A percentile compares a stretch with the other conserved stretches of the same genome.
Evolutionary conservation across 2,329 filamentous ascomycete species (phyloP).

Genomic region (Penicillium sp.): DNA sequence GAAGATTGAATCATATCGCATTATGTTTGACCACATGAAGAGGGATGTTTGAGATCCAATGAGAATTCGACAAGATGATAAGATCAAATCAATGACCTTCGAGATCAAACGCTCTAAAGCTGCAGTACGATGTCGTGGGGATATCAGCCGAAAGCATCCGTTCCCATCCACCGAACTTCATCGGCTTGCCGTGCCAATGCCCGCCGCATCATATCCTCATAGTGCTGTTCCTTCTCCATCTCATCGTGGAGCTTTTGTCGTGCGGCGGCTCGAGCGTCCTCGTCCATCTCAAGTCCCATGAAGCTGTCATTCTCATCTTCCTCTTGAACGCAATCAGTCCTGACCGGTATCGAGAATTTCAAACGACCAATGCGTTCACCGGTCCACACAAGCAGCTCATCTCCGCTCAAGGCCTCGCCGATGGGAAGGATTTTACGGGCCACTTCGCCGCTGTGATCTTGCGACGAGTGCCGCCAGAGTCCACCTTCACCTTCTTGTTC

Average conservation of each 20-base stretch:
- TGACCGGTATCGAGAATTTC: slow-evolving; percentile 49
- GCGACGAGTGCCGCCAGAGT: slow-evolving; percentile 45
- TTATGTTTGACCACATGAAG: no score
- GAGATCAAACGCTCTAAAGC: no score
- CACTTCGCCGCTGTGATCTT: slow-evolving; percentile 55
- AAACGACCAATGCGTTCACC: slow-evolving; percentile 75
- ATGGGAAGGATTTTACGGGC: slow-evolving; percentile 73
- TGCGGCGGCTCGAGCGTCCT: slow-evolving; percentile 24
- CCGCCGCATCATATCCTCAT: slow-evolving; percentile 65
- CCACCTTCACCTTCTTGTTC: slow-evolving; percentile 46
- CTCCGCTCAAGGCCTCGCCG: slow-evolving; percentile 40
- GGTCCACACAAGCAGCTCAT: slow-evolving; percentile 80
- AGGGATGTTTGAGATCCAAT: no score
- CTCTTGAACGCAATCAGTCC: slow-evolving; percentile 28
- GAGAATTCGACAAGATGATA: no score
- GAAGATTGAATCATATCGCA: no score
- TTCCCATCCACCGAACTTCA: slow-evolving; percentile 68
- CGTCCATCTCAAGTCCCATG: slow-evolving; percentile 25
- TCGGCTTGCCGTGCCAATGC: slow-evolving; percentile 72
- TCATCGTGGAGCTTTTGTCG: slow-evolving; percentile 29
- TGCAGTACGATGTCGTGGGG: not conserved
- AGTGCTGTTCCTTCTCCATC: slow-evolving; percentile 44
- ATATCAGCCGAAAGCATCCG: slow-evolving; percentile 24
- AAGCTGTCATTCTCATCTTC: slow-evolving; percentile 33
- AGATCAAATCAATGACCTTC: no score